Evolutionary conservation across 306 rosid genomes (phyloP).

Genomic region (Bauhinia variegata): DNA sequence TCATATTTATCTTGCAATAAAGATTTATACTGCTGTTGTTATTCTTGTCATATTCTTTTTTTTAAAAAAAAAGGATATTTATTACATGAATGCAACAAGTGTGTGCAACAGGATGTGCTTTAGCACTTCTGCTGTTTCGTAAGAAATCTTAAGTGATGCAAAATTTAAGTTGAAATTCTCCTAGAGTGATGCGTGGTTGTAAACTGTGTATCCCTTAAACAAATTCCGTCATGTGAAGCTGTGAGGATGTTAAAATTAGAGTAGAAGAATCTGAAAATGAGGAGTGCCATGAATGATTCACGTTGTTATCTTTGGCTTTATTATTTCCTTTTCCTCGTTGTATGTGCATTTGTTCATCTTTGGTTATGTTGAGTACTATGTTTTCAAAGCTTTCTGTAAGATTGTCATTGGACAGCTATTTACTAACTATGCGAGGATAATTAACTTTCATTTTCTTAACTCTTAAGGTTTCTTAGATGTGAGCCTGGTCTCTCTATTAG

Average conservation of each 20-base stretch:
- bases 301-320: neutral
- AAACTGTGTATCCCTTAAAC: constrained; percentile 8
- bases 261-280: constrained; percentile 7
- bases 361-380: neutral
- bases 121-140: constrained; percentile 6
- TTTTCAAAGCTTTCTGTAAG: too few relatives aligned
- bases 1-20: constrained; percentile 40
- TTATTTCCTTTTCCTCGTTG: constrained; percentile 7
- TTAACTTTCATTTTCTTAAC: constrained; percentile 34
- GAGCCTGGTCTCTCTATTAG: constrained; percentile 70
- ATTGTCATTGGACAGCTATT: neutral
- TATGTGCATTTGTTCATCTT: neutral
- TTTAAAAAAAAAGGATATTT: neutral
- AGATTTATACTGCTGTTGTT: constrained; percentile 7
- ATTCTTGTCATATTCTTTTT: neutral
- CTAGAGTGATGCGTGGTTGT: constrained; percentile 10
- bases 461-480: constrained; percentile 88
- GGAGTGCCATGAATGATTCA: constrained; percentile 3
- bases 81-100: neutral
- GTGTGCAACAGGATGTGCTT: neutral
- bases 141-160: constrained; percentile 9
- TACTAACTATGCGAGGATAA: constrained; percentile 21
- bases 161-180: neutral
- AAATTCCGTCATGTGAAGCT: constrained; percentile 4
- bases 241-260: constrained; percentile 19